Base-by-base conservation (phyloP, 352 stramenopile genomes). In the Phytopythium oedochilum region DNA sequence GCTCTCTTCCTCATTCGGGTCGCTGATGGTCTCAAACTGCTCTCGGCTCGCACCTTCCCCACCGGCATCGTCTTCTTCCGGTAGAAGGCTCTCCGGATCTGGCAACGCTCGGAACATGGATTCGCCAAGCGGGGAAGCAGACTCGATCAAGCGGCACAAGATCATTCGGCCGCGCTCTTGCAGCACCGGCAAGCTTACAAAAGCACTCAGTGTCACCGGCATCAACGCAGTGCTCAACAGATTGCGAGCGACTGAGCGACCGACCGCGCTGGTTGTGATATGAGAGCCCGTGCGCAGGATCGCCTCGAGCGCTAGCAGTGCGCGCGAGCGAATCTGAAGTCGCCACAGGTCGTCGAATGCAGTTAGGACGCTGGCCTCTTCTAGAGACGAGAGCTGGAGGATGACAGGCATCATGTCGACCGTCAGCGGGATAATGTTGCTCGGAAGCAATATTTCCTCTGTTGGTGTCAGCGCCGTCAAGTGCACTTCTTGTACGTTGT, bases 101-200 rank as follows among this genome's bases (percentile, higher is more conserved):
- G 67, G 45, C 20, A 96, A 45, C 9, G 74, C 78, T 3, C 59
- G 71, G 58, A 94, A 96, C 86, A 96, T 96, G 5, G 78, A 73
- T 31, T 70, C 60, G 0, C 86, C 86, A 26, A 94, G 64, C 17
- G 86, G 83, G 1, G 83, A 92, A 5, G 83, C 91, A 3, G 84
- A 82, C 47, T 96, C 86, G 35, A 96, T 93, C 40, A 96, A 55
- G 0, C 86, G 74, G 43, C 79, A 92, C 20, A 94, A 57, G 66
- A 96, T 88, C 75, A 92, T 94, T 34, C 86, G 70, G 11, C 86
- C 80, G 36, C 86, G 69, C 51, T 96, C 86, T 51, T 96, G 86
- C 5, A 96, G 59, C 29, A 88, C 66, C 3, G 82, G 75, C 20
- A 92, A 60, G 47, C 68, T 92, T 28, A 95, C 60, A 61, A 95